Evolutionary conservation across 1,139 yeast species (phyloP).

Genomic region (Zygosaccharomyces sapae): DNA sequence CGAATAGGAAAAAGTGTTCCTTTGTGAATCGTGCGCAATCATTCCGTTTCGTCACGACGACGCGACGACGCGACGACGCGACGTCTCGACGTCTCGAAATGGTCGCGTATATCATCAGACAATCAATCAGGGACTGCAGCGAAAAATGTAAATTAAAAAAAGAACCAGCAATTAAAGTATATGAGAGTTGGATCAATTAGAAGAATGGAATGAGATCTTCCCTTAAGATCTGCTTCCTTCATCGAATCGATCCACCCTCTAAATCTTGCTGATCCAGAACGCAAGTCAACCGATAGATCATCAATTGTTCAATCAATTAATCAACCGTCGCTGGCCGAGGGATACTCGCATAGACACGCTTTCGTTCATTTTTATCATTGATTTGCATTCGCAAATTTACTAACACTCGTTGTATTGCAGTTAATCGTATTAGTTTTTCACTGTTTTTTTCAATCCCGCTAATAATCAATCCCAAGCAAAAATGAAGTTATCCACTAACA

Average conservation of each 20-base stretch:
- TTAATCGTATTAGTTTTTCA: not conserved
- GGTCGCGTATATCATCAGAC: not conserved
- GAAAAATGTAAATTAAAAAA: not conserved
- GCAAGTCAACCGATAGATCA: not conserved
- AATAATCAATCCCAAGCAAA: constrained; percentile 6
- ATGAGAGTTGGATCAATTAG: not conserved
- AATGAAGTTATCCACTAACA: constrained; percentile 40
- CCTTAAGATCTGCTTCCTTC: not conserved
- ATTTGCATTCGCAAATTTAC: not conserved
- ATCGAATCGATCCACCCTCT: not conserved
- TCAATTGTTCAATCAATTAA: not conserved
- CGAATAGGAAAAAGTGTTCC: too few species aligned
- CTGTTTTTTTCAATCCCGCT: constrained; percentile 6
- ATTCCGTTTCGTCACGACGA: not conserved
- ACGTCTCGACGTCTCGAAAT: not conserved
- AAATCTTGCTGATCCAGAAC: not conserved
- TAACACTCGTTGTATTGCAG: not conserved
- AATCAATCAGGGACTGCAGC: not conserved
- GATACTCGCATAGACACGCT: not conserved
- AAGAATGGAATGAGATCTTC: not conserved
- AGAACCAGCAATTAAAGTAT: not conserved
- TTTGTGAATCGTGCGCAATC: too few species aligned
- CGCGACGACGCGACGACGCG: not conserved
- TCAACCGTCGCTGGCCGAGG: not conserved
- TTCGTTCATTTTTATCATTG: not conserved